phyloP scores from a whole-genome alignment of 2,329 filamentous ascomycete species.

The Penicillium sp. region DNA sequence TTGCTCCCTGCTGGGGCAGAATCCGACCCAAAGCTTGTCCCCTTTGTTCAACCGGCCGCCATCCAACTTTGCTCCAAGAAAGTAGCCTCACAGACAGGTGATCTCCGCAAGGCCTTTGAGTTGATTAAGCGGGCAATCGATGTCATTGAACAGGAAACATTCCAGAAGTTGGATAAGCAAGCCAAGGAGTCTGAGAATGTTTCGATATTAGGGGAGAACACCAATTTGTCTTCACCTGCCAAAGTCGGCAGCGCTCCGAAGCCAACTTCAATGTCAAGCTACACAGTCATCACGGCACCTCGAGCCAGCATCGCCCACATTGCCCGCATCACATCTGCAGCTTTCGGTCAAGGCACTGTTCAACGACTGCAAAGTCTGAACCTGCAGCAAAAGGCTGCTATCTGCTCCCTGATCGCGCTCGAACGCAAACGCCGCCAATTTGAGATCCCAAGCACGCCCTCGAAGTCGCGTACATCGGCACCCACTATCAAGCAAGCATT shows the following conservation, averaged over 20 bases:
- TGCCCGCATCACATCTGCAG: conserved; percentile 83
- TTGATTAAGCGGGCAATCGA: conserved; percentile 88
- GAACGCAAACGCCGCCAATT: conserved; percentile 63
- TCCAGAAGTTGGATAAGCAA: conserved; percentile 65
- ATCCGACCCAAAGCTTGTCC: conserved; percentile 60
- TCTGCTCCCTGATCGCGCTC: conserved; percentile 84
- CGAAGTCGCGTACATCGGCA: conserved; percentile 57
- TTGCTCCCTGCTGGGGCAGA: conserved; percentile 54
- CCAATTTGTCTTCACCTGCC: conserved; percentile 62
- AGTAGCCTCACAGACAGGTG: conserved; percentile 88
- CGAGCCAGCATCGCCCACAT: conserved; percentile 87
- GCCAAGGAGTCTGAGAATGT: conserved; percentile 57
- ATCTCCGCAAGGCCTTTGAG: conserved; percentile 92
- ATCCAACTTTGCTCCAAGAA: conserved; percentile 94
- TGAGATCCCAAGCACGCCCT: conserved; percentile 52
- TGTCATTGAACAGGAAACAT: conserved; percentile 80
- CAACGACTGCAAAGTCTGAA: conserved; percentile 86
- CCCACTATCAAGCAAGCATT: conserved; percentile 83
- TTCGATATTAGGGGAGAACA: conserved; percentile 75
- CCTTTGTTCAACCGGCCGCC: conserved; percentile 89
- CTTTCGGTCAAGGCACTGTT: conserved; percentile 83
- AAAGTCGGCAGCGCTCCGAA: conserved; percentile 35
- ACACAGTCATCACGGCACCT: conserved; percentile 77
- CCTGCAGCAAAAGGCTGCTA: conserved; percentile 90
- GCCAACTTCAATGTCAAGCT: conserved; percentile 45